A percentile compares a stretch with the other conserved stretches of the same genome.
Conservation (phyloP, 208 protist genomes). For the Trypanosoma avium region DNA sequence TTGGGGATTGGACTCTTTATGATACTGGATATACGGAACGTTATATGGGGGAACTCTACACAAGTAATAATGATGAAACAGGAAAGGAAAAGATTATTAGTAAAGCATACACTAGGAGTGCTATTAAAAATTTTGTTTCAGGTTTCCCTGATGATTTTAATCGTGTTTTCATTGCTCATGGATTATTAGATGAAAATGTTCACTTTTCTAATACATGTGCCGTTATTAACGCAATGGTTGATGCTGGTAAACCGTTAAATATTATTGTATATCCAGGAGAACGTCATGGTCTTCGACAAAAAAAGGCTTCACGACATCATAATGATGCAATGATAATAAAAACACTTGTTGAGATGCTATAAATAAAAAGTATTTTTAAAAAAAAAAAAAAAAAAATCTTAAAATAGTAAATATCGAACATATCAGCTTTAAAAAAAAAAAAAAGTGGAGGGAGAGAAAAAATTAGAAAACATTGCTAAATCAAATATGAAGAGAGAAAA, state of each 20-base stretch:
- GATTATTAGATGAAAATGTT: constrained; percentile 94
- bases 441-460: too few relatives aligned
- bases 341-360: constrained; percentile 61
- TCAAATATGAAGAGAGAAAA: too few relatives aligned
- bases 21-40: constrained; percentile 91
- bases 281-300: constrained; percentile 84
- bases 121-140: constrained; percentile 55
- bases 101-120: constrained; percentile 59
- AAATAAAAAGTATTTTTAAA: background rate
- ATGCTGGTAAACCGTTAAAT: constrained; percentile 81
- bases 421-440: too few relatives aligned
- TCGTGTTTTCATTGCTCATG: constrained; percentile 91
- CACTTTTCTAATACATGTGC: constrained; percentile 84
- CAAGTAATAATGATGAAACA: constrained; percentile 18
- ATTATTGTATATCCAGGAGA: constrained; percentile 88
- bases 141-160: constrained; percentile 86
- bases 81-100: constrained; percentile 19
- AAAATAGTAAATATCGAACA: background rate
- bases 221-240: constrained; percentile 76
- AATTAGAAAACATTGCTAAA: too few relatives aligned
- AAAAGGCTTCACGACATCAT: constrained; percentile 58
- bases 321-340: constrained; percentile 78
- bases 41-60: constrained; percentile 79
- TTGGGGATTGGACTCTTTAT: constrained; percentile 88
- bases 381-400: background rate